Percentiles rank a stretch among this genome's conserved stretches.
Evolutionary conservation across 306 rosid species (phyloP).

Genomic region (Vachellia pachyceras): DNA sequence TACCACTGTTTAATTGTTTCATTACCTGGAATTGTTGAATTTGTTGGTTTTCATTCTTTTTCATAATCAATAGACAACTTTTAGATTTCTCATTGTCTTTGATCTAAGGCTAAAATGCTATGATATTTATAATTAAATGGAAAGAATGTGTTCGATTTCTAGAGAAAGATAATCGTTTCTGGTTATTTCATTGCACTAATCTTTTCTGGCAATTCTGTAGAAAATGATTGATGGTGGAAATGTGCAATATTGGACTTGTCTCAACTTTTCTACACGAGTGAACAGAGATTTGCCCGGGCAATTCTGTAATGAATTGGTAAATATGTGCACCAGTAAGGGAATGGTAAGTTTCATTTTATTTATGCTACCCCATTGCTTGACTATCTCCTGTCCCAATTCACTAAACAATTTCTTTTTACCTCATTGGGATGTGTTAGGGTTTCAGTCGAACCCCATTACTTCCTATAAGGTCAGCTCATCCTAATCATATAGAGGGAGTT

Average conservation of each 20-base stretch:
- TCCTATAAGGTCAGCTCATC: slow-evolving; percentile 1
- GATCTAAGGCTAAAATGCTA: neutral
- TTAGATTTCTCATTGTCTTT: neutral
- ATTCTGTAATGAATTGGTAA: slow-evolving; percentile 46
- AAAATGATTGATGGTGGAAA: slow-evolving; percentile 73
- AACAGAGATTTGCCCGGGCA: neutral
- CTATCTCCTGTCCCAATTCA: neutral
- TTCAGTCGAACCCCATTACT: slow-evolving; percentile 25
- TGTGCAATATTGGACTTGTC: slow-evolving; percentile 57
- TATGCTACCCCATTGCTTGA: neutral
- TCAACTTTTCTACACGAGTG: slow-evolving; percentile 50
- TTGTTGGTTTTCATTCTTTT: neutral
- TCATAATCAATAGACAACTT: neutral
- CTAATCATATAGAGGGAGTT: slow-evolving; percentile 44
- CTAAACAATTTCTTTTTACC: neutral
- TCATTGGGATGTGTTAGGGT: slow-evolving; percentile 39
- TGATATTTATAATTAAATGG: neutral
- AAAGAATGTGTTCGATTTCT: neutral
- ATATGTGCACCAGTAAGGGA: slow-evolving; percentile 71
- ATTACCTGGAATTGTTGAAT: neutral
- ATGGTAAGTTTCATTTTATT: slow-evolving; percentile 53
- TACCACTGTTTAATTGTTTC: too few species aligned
- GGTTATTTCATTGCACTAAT: neutral
- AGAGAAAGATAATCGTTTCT: neutral
- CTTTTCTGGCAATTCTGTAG: slow-evolving; percentile 41